Evolutionary conservation across 2,329 filamentous ascomycete genomes (phyloP).

Genomic region (Colletotrichum sp.): DNA sequence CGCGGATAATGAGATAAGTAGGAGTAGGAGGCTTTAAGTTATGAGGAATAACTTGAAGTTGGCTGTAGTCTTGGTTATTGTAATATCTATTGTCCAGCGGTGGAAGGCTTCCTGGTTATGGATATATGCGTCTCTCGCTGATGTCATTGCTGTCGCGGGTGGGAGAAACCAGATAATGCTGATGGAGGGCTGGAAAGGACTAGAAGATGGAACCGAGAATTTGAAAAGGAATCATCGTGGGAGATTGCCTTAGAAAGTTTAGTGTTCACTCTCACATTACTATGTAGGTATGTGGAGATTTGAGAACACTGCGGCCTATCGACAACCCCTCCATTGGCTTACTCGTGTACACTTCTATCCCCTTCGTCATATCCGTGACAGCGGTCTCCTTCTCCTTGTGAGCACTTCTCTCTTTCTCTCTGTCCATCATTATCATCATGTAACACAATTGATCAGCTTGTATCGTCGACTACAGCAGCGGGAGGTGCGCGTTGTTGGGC

Average conservation of each 20-base stretch:
- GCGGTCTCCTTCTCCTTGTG: background rate
- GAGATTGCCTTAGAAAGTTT: rapidly evolving
- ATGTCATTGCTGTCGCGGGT: background rate
- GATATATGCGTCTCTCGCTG: background rate
- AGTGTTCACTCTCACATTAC: background rate
- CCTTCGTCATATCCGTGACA: background rate
- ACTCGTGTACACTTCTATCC: background rate
- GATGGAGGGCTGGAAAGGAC: background rate
- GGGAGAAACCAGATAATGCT: background rate
- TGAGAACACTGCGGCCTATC: background rate
- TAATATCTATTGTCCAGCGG: no score
- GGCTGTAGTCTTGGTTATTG: no score
- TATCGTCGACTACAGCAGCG: background rate
- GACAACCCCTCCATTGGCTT: background rate
- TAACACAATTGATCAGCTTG: background rate
- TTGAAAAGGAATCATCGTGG: background rate
- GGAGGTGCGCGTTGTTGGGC: background rate
- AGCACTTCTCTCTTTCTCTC: background rate
- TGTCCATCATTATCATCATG: background rate
- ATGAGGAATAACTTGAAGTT: no score
- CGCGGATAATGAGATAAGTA: no score
- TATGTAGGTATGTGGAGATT: background rate
- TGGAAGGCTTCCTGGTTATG: rapidly evolving
- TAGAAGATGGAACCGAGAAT: background rate
- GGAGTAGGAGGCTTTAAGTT: no score